phyloP scores from a whole-genome alignment of 1,284 basidiomycete species.

The Afroboletus lepidellus region DNA sequence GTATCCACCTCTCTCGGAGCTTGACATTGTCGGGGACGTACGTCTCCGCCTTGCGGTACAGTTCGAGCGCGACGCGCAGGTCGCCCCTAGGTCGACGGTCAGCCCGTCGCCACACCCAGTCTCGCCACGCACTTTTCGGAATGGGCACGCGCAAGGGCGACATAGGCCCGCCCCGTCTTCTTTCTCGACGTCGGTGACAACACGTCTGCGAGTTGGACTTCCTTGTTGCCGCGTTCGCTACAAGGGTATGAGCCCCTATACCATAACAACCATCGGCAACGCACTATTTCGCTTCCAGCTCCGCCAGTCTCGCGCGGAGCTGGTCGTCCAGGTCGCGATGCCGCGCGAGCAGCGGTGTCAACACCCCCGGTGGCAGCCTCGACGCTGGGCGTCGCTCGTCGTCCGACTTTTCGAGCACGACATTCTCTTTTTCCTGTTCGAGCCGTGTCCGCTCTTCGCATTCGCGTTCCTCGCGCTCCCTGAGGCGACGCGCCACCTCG shows the following conservation, averaged over 20 bases:
- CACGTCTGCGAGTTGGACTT: conserved; percentile 54
- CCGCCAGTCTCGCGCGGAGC: conserved; percentile 57
- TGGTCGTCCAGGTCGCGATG: conserved; percentile 68
- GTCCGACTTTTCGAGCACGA: conserved; percentile 17
- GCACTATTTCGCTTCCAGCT: conserved; percentile 70
- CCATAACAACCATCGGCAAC: conserved; percentile 24
- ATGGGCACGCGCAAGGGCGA: conserved; percentile 70
- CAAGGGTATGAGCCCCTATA: conserved; percentile 13
- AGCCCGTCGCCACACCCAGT: not conserved
- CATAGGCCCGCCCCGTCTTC: conserved; percentile 73
- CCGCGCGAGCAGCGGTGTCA: conserved; percentile 58
- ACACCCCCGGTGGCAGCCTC: conserved; percentile 52
- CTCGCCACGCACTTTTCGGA: conserved; percentile 61
- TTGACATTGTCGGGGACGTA: conserved; percentile 79
- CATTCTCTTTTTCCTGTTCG: conserved; percentile 39
- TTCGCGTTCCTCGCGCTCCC: conserved; percentile 53
- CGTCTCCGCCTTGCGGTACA: conserved; percentile 71
- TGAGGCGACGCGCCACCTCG: conserved; percentile 66
- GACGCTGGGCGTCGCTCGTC: conserved; percentile 18
- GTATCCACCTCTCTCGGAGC: conserved; percentile 78
- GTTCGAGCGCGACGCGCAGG: conserved; percentile 65
- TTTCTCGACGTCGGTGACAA: conserved; percentile 70
- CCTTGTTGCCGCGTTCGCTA: conserved; percentile 60
- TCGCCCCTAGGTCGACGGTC: conserved; percentile 51
- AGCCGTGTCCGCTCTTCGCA: conserved; percentile 38